Conservation (phyloP, 164 flowering plant species). For the Kalanchoe fedtschenkoi region DNA sequence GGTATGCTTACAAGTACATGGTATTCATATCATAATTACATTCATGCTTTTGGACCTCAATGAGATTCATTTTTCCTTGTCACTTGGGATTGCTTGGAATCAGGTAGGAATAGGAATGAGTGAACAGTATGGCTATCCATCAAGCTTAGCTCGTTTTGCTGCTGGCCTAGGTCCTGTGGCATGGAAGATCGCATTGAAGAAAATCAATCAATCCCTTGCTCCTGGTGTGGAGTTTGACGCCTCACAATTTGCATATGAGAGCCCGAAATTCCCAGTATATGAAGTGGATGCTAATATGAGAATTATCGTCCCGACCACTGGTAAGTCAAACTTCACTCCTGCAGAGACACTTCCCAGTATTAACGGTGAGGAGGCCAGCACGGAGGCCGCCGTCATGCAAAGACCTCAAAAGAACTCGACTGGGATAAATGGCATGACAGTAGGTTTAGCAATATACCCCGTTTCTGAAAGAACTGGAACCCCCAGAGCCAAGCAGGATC, state of each 20-base stretch:
- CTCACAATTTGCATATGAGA: background rate
- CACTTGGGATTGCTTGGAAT: background rate
- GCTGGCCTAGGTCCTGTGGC: slow-evolving; percentile 74
- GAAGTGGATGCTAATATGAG: background rate
- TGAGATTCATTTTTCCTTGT: background rate
- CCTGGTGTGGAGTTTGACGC: background rate
- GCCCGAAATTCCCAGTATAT: background rate
- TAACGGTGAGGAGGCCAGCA: background rate
- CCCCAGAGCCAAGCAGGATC: background rate
- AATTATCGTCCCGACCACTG: background rate
- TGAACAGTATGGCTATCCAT: slow-evolving; percentile 51
- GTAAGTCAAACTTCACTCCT: background rate
- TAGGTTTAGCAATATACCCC: background rate
- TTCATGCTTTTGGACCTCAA: slow-evolving; percentile 7
- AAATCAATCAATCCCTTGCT: slow-evolving; percentile 32
- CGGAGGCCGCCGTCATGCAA: background rate
- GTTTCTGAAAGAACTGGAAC: background rate
- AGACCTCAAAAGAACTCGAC: background rate
- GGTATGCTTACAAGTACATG: background rate
- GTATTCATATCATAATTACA: background rate
- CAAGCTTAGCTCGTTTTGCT: slow-evolving; percentile 80
- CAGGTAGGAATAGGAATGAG: slow-evolving; percentile 67
- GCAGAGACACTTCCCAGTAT: background rate
- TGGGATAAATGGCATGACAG: background rate
- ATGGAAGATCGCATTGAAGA: slow-evolving; percentile 70